Percentiles rank a stretch among this genome's conserved stretches.
These are phyloP conservation scores for Agrocybe praecox DNA, from an alignment of 768 basidiomycete genomes.

Conservation along the genomic window DNA sequence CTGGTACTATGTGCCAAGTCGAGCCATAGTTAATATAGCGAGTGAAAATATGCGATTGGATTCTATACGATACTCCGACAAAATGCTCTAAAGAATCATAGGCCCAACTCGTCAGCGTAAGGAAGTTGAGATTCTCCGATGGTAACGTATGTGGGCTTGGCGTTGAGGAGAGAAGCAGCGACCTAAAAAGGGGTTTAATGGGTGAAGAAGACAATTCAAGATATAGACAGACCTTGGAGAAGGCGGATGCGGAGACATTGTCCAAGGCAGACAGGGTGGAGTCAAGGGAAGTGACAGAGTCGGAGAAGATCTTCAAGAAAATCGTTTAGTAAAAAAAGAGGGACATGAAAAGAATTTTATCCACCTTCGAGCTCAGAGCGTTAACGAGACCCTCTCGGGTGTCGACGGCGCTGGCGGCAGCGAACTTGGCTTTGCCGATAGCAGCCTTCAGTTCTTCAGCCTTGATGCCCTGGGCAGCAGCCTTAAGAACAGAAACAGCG, in stretches of 20 bases:
- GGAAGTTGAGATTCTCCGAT: constrained; percentile 85
- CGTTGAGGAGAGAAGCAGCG: constrained; percentile 63
- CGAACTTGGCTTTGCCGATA: constrained; percentile 87
- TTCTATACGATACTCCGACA: constrained; percentile 14
- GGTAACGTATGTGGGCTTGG: constrained; percentile 86
- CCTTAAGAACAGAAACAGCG: constrained; percentile 70
- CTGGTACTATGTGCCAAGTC: too few species aligned
- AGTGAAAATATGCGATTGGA: neutral
- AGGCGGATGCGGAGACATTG: constrained; percentile 60
- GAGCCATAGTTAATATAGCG: neutral
- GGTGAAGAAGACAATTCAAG: neutral
- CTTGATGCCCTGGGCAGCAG: constrained; percentile 59
- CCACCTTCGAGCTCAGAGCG: constrained; percentile 68
- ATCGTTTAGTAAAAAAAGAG: neutral
- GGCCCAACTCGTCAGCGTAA: constrained; percentile 81
- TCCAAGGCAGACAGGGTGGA: constrained; percentile 70
- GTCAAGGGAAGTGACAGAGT: constrained; percentile 55
- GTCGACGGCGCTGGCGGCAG: constrained; percentile 71
- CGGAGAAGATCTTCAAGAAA: constrained; percentile 57
- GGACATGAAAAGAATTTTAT: constrained; percentile 17
- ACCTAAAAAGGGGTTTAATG: constrained; percentile 41
- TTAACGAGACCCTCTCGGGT: constrained; percentile 66
- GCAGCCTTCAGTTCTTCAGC: constrained; percentile 80
- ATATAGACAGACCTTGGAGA: constrained; percentile 64
- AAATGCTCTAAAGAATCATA: constrained; percentile 41